These are phyloP conservation scores for Pulveroboletus sp. DNA, from an alignment of 768 basidiomycete species.

Conservation along the genomic window DNA sequence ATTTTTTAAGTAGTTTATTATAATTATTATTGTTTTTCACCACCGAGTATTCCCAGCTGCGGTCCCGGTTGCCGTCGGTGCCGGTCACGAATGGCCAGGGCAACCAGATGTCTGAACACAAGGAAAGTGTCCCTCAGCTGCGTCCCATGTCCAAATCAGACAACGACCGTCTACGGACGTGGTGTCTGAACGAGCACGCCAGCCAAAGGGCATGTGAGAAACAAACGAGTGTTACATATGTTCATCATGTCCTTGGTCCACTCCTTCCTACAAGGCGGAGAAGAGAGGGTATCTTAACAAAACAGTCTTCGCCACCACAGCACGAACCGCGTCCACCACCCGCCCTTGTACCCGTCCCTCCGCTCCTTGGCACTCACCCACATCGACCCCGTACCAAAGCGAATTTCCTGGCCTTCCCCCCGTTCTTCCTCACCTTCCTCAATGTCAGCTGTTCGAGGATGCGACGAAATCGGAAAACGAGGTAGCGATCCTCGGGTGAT, in stretches of 20 bases:
- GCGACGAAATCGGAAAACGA: constrained; percentile 51
- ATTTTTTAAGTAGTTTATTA: no score
- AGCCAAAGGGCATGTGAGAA: constrained; percentile 20
- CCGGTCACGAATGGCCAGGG: no score
- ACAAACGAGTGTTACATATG: constrained; percentile 34
- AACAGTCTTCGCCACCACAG: constrained; percentile 78
- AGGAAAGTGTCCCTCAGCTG: constrained; percentile 1
- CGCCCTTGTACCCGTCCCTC: constrained; percentile 62
- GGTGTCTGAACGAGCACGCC: constrained; percentile 24
- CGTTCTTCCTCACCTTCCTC: constrained; percentile 65
- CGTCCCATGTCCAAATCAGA: constrained; percentile 23
- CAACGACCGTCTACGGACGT: constrained; percentile 17
- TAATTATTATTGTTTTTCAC: no score
- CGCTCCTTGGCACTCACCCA: constrained; percentile 66
- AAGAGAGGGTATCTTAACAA: constrained; percentile 44
- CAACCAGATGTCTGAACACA: constrained; percentile 4
- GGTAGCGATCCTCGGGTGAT: constrained; percentile 66
- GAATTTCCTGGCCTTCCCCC: constrained; percentile 52
- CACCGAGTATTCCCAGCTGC: neutral
- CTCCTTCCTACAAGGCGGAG: neutral
- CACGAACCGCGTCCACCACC: constrained; percentile 74
- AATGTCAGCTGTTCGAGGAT: constrained; percentile 47
- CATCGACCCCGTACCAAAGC: constrained; percentile 80
- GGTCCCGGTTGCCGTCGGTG: constrained; percentile 9
- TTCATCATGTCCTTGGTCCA: constrained; percentile 24